Conservation (phyloP, 352 stramenopile genomes). For the Phytophthora multivora region DNA sequence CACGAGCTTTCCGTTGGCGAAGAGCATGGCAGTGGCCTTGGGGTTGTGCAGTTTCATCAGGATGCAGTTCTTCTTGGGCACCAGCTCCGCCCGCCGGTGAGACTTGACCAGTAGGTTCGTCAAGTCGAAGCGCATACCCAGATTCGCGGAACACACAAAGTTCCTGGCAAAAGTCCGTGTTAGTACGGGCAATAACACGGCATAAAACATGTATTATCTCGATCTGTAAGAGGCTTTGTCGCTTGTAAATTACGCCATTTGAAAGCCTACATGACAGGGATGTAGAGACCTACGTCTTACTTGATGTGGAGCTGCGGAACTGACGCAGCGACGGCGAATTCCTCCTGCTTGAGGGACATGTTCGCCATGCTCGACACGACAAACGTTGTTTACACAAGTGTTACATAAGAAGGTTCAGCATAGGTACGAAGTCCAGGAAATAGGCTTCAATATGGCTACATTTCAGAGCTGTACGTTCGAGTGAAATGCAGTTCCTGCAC, state of each 20-base stretch:
- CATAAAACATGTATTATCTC: conserved; percentile 3
- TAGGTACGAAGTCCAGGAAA: conserved; percentile 15
- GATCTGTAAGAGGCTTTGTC: background rate
- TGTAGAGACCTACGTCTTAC: conserved; percentile 25
- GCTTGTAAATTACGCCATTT: background rate
- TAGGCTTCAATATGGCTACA: conserved; percentile 3
- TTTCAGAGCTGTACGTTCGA: conserved; percentile 16
- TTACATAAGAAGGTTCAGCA: conserved; percentile 10
- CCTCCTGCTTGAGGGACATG: conserved; percentile 7
- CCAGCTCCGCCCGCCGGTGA: conserved; percentile 71
- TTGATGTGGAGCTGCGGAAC: conserved; percentile 66
- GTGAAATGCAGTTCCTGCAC: conserved; percentile 43
- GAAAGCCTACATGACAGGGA: background rate
- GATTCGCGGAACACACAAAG: conserved; percentile 80
- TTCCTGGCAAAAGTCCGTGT: conserved; percentile 45
- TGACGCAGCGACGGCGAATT: conserved; percentile 7
- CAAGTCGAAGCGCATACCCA: conserved; percentile 84
- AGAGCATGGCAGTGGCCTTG: conserved; percentile 83
- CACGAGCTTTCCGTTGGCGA: conserved; percentile 84
- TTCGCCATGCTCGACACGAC: conserved; percentile 6
- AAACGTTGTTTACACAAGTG: background rate
- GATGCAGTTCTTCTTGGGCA: conserved; percentile 88
- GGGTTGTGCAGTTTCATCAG: conserved; percentile 79
- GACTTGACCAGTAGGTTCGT: conserved; percentile 75
- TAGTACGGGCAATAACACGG: background rate